phyloP scores from a whole-genome alignment of 2,329 filamentous ascomycete genomes.

The Sporothrix humicola region DNA sequence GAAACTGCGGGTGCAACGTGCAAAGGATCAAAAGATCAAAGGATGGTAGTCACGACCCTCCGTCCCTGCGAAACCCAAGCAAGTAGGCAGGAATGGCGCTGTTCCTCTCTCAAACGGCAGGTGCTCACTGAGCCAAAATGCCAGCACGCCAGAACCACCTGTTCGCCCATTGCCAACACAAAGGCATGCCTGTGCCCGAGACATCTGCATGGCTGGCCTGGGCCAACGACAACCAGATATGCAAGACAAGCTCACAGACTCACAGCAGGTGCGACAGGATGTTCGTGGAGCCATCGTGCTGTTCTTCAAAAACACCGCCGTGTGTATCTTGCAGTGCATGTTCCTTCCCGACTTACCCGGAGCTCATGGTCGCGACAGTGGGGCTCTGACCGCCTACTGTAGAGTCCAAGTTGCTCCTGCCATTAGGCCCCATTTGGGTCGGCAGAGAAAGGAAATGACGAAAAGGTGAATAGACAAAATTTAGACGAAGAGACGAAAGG shows the following conservation, averaged over 20 bases:
- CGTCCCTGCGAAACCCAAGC: not conserved
- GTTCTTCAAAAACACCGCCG: not conserved
- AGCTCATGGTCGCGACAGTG: too few species aligned
- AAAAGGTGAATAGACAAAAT: too few species aligned
- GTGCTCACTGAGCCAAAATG: not conserved
- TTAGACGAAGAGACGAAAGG: too few species aligned
- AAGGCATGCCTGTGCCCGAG: conserved; percentile 18
- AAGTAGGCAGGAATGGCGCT: not conserved
- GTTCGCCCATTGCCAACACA: not conserved
- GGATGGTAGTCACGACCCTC: not conserved
- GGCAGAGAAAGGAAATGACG: too few species aligned
- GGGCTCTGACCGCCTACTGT: too few species aligned
- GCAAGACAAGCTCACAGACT: not conserved
- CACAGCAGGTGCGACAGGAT: not conserved
- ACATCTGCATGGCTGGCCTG: conserved; percentile 18
- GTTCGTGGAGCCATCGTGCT: not conserved
- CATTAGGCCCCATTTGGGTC: too few species aligned
- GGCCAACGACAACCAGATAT: not conserved
- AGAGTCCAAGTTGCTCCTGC: too few species aligned
- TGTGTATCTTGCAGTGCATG: not conserved
- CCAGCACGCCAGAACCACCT: not conserved
- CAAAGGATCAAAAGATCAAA: not conserved
- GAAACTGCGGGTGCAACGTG: not conserved
- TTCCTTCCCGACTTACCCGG: too few species aligned
- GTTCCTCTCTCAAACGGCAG: conserved; percentile 16